Evolutionary conservation across 2,329 filamentous ascomycete genomes (phyloP).

Genomic region (Aureobasidium sp.): DNA sequence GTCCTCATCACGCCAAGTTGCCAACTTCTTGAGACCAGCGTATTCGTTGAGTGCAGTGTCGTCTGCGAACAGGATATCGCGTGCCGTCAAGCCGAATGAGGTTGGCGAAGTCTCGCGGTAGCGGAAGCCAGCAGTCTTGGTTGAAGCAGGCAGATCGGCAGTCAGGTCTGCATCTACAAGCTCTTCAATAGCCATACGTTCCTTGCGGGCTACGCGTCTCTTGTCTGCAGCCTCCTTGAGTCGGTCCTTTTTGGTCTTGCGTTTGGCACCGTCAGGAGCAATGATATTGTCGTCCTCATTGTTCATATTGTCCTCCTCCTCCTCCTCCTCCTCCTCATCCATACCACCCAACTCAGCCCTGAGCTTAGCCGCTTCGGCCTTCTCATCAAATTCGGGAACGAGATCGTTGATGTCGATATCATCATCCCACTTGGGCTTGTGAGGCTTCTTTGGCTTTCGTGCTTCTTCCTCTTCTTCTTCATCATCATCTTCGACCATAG

Average conservation of each 20-base stretch:
- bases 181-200: slow-evolving; percentile 76
- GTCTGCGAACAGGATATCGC: slow-evolving; percentile 85
- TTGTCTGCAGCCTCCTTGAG: slow-evolving; percentile 42
- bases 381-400: slow-evolving; percentile 72
- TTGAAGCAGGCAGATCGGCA: slow-evolving; percentile 52
- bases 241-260: slow-evolving; percentile 39
- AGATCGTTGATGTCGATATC: slow-evolving; percentile 96
- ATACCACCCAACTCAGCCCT: slow-evolving; percentile 41
- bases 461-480: slow-evolving; percentile 38
- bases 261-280: slow-evolving; percentile 27
- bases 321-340: slow-evolving; percentile 37
- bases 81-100: slow-evolving; percentile 79
- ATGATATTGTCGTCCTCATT: slow-evolving; percentile 36
- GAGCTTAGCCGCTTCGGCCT: slow-evolving; percentile 36
- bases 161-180: slow-evolving; percentile 77
- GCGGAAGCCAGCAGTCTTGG: slow-evolving; percentile 58
- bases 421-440: slow-evolving; percentile 90
- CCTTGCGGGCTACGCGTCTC: slow-evolving; percentile 69
- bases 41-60: slow-evolving; percentile 84
- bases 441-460: slow-evolving; percentile 71
- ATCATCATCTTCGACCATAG: not conserved
- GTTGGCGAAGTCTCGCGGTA: slow-evolving; percentile 92
- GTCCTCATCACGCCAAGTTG: slow-evolving; percentile 76
- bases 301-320: slow-evolving; percentile 32
- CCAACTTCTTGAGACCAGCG: slow-evolving; percentile 90